Percentiles rank a stretch among this genome's conserved stretches.
These are phyloP conservation scores for Phaeosphaeriaceae sp. DNA, from an alignment of 2,329 filamentous ascomycete genomes.

Conservation along the genomic window DNA sequence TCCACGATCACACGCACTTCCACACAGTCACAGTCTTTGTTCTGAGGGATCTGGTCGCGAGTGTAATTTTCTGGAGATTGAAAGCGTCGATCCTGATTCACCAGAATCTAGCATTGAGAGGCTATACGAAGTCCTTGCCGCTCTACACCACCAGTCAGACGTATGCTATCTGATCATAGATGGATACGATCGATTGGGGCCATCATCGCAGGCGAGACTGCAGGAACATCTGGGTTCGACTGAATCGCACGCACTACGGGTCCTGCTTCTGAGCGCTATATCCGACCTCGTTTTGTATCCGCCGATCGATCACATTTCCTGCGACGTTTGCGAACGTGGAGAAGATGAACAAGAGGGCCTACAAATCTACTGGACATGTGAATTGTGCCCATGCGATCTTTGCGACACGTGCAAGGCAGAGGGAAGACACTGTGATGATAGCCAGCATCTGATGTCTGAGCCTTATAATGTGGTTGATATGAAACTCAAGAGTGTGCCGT, in stretches of 20 bases:
- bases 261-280: neutral
- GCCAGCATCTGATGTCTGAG: neutral
- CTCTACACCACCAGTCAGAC: neutral
- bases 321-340: neutral
- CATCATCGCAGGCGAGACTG: neutral
- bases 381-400: neutral
- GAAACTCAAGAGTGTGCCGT: neutral
- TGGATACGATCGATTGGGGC: neutral
- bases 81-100: neutral
- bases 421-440: neutral
- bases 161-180: neutral
- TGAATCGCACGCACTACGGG: neutral
- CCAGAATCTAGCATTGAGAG: neutral
- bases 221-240: neutral
- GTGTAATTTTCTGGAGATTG: neutral
- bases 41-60: neutral
- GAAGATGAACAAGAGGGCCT: neutral
- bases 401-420: neutral
- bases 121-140: neutral
- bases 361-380: neutral
- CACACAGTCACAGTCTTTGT: neutral
- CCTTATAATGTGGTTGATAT: neutral
- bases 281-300: neutral
- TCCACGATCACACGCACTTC: neutral
- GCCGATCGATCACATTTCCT: neutral